Percentiles rank a stretch among this genome's conserved stretches.
Conservation (phyloP, 2,329 filamentous ascomycete species). For the Neobulgaria alba region DNA sequence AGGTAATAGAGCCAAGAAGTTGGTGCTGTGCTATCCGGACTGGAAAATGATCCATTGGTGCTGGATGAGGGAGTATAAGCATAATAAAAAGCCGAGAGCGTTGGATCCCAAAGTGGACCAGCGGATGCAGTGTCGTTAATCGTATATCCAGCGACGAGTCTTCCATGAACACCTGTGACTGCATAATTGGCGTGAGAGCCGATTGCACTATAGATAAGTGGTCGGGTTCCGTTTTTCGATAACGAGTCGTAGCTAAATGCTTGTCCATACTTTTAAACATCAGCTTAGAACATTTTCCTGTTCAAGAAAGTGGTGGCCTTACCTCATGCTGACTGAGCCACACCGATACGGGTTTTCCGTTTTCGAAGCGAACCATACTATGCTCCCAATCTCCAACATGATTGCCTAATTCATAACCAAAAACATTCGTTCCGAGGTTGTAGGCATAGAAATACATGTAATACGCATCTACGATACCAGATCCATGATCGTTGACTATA, state of each 20-base stretch:
- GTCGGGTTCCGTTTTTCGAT: conserved; percentile 58
- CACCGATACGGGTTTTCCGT: conserved; percentile 71
- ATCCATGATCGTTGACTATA: conserved; percentile 59
- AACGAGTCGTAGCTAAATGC: conserved; percentile 82
- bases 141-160: conserved; percentile 33
- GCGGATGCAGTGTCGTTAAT: conserved; percentile 54
- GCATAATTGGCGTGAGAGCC: conserved; percentile 66
- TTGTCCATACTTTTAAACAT: conserved; percentile 54
- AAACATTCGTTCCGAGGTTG: conserved; percentile 10
- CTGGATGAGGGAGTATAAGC: conserved; percentile 32
- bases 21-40: conserved; percentile 55
- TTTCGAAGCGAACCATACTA: conserved; percentile 75
- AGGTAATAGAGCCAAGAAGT: conserved; percentile 54
- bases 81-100: conserved; percentile 44
- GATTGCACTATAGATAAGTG: conserved; percentile 57
- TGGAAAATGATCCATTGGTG: conserved; percentile 2
- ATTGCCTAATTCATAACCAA: conserved; percentile 10
- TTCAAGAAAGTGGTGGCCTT: background rate
- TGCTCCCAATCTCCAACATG: conserved; percentile 69
- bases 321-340: conserved; percentile 81
- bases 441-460: conserved; percentile 23
- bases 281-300: too few relatives aligned
- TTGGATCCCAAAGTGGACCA: conserved; percentile 61
- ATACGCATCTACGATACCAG: conserved; percentile 31
- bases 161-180: conserved; percentile 46